Conservation (phyloP, 148 eudicot species). For the Silene latifolia region DNA sequence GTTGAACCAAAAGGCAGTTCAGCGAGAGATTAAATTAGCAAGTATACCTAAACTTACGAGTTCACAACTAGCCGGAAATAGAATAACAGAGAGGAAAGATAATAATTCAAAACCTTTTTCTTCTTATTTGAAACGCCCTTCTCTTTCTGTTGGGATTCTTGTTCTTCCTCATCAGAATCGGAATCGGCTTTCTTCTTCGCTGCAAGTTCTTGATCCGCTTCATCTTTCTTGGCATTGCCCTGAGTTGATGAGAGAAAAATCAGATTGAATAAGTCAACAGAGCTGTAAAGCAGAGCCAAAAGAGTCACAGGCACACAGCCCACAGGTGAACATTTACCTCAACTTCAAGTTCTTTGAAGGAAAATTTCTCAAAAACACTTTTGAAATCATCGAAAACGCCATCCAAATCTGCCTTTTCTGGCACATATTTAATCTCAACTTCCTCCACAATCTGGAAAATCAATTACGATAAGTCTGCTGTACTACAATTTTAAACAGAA, state of each 20-base stretch:
- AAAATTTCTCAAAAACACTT: constrained; percentile 75
- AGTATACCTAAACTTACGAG: not conserved
- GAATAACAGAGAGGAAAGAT: not conserved
- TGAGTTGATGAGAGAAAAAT: constrained; percentile 15
- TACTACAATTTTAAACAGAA: not conserved
- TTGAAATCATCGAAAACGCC: constrained; percentile 63
- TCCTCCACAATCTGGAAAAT: constrained; percentile 47
- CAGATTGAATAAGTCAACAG: not conserved
- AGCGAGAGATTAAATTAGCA: not conserved
- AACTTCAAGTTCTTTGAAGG: constrained; percentile 43
- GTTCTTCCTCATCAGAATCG: constrained; percentile 94
- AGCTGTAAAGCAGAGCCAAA: not conserved
- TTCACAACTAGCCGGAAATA: not conserved
- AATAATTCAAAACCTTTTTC: constrained; percentile 61
- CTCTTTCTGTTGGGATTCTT: constrained; percentile 70
- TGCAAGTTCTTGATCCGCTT: constrained; percentile 42
- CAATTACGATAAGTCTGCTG: not conserved
- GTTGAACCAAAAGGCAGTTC: not conserved
- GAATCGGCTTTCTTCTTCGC: constrained; percentile 78
- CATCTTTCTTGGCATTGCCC: constrained; percentile 76
- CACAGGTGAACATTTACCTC: constrained; percentile 41
- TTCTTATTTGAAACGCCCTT: constrained; percentile 85
- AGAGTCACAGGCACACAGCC: not conserved
- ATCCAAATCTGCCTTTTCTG: constrained; percentile 68
- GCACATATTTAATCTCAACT: constrained; percentile 72